Percentiles rank a stretch among this genome's conserved stretches.
These are phyloP conservation scores for Gloeostereum incarnatum DNA, from an alignment of 768 basidiomycete species.

Conservation along the genomic window DNA sequence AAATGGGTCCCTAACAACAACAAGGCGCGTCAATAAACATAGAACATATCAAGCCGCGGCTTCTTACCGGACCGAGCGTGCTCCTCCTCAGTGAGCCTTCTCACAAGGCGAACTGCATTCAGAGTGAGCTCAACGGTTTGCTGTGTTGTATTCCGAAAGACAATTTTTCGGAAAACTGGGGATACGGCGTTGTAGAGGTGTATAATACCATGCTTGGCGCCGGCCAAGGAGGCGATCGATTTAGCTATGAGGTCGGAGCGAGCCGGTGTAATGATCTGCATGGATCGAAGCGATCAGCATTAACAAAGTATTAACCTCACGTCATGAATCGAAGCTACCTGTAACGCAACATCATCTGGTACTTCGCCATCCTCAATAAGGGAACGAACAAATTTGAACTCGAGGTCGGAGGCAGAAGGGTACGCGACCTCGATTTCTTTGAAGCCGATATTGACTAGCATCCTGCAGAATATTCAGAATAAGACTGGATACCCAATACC, in stretches of 20 bases:
- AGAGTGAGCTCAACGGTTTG: constrained; percentile 68
- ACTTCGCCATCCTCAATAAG: constrained; percentile 57
- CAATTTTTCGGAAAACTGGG: constrained; percentile 67
- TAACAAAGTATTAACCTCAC: constrained; percentile 5
- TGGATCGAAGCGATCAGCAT: constrained; percentile 2
- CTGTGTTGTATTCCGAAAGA: constrained; percentile 68
- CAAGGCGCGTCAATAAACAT: neutral
- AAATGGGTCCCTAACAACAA: constrained; percentile 41
- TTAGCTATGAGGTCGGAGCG: constrained; percentile 69
- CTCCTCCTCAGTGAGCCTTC: constrained; percentile 60
- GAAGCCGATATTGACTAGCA: constrained; percentile 67
- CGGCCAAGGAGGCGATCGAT: constrained; percentile 68
- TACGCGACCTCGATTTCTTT: constrained; percentile 86
- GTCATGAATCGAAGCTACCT: constrained; percentile 32
- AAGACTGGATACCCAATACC: neutral
- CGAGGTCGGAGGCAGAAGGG: constrained; percentile 75
- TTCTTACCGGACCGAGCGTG: constrained; percentile 43
- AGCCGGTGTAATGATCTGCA: constrained; percentile 79
- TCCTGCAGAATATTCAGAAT: constrained; percentile 30
- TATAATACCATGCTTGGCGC: constrained; percentile 68
- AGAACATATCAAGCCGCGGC: constrained; percentile 1
- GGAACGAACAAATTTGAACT: constrained; percentile 67
- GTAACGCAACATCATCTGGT: constrained; percentile 73
- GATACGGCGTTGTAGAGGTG: constrained; percentile 86
- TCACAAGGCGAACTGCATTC: constrained; percentile 60